Conservation (phyloP, 345 rosid genomes). For the Passiflora organensis region DNA sequence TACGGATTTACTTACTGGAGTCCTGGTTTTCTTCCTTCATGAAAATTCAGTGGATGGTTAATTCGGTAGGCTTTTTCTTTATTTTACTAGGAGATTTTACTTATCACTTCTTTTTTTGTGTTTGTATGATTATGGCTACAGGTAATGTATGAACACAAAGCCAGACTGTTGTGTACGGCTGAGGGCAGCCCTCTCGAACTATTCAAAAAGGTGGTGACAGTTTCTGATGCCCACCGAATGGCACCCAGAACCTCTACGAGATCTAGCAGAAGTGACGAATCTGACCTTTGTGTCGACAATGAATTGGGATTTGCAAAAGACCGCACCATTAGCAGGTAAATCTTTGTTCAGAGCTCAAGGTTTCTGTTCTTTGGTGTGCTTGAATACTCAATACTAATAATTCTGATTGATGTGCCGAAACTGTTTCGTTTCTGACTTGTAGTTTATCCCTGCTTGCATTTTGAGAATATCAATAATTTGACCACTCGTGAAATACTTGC, state of each 20-base stretch:
- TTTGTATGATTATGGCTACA: constrained; percentile 16
- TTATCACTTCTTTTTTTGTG: background rate
- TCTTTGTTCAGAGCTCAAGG: background rate
- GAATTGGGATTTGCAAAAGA: constrained; percentile 97
- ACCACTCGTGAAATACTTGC: background rate
- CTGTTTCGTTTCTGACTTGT: background rate
- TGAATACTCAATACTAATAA: no score
- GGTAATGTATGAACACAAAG: constrained; percentile 94
- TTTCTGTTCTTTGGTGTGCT: no score
- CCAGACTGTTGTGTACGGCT: constrained; percentile 78
- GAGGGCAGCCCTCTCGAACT: constrained; percentile 79
- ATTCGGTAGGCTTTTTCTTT: background rate
- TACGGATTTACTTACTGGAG: no score
- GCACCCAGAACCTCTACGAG: constrained; percentile 86
- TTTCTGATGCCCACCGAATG: constrained; percentile 64
- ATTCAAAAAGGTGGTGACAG: constrained; percentile 57
- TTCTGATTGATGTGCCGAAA: background rate
- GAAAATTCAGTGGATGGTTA: no score
- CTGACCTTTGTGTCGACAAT: constrained; percentile 85
- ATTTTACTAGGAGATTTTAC: no score
- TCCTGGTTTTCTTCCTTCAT: no score
- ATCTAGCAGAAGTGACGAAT: constrained; percentile 68
- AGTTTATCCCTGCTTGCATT: no score
- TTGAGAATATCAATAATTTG: no score
- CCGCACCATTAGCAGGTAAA: constrained; percentile 90